Conservation (phyloP, 2,329 filamentous ascomycete genomes). For the Hypoxylon sp. region DNA sequence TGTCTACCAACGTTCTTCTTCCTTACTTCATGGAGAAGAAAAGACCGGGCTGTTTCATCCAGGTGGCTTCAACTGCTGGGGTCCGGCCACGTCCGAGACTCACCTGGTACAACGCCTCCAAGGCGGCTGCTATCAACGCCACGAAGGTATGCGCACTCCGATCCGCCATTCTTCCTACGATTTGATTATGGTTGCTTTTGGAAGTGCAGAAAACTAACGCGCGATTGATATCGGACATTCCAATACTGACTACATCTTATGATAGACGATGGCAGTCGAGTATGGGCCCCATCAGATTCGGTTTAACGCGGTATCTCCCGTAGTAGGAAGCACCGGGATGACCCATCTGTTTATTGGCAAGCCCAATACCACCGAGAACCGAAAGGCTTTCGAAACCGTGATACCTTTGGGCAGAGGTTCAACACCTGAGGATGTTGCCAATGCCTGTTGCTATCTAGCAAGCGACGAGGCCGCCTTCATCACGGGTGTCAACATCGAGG, state of each 20-base stretch:
- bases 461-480: slow-evolving; percentile 79
- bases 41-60: slow-evolving; percentile 71
- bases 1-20: slow-evolving; percentile 69
- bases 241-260: slow-evolving; percentile 16
- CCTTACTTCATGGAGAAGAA: slow-evolving; percentile 69
- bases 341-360: slow-evolving; percentile 68
- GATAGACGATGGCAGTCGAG: slow-evolving; percentile 71
- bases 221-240: neutral
- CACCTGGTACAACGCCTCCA: slow-evolving; percentile 78
- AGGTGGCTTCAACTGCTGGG: slow-evolving; percentile 74
- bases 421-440: slow-evolving; percentile 74
- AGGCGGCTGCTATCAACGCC: slow-evolving; percentile 73
- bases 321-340: slow-evolving; percentile 75
- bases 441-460: slow-evolving; percentile 76
- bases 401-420: slow-evolving; percentile 67
- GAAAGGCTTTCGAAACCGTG: slow-evolving; percentile 64
- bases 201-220: slow-evolving; percentile 6
- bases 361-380: slow-evolving; percentile 71
- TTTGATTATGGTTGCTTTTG: neutral
- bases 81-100: slow-evolving; percentile 70
- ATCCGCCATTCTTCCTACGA: neutral
- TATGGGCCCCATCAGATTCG: slow-evolving; percentile 78
- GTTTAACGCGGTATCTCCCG: slow-evolving; percentile 77
- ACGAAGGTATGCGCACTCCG: slow-evolving; percentile 54
- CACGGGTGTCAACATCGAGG: slow-evolving; percentile 76